Percentiles rank a stretch among this genome's conserved stretches.
phyloP scores from a whole-genome alignment of 345 rosid species.

The Isatis tinctoria region DNA sequence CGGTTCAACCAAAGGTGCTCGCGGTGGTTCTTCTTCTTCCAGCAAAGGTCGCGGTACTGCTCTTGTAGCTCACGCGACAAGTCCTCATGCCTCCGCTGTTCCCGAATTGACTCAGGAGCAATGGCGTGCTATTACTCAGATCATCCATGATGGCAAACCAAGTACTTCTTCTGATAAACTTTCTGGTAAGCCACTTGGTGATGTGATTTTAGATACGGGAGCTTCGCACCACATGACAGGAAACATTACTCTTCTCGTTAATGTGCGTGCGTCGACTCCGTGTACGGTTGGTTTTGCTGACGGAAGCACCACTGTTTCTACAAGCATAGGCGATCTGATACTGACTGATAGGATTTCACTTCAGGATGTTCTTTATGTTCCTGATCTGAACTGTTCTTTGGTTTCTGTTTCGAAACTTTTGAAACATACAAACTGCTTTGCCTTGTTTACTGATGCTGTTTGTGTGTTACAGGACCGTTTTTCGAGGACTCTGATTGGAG shows the following conservation, averaged over 20 bases:
- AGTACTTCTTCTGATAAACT: neutral
- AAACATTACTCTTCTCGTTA: rapidly evolving
- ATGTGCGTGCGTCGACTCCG: too few relatives aligned
- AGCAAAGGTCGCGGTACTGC: too few relatives aligned
- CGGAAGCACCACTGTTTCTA: rapidly evolving
- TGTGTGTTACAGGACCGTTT: neutral
- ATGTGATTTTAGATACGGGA: neutral
- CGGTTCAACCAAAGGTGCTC: neutral
- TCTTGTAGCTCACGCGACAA: too few relatives aligned
- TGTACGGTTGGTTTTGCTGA: too few relatives aligned
- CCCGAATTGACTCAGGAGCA: too few relatives aligned
- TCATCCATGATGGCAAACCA: too few relatives aligned
- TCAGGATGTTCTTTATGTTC: neutral
- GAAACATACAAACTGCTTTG: neutral
- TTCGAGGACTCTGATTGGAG: neutral
- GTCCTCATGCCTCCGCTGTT: too few relatives aligned
- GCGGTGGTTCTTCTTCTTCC: too few relatives aligned
- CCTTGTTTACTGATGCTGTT: neutral
- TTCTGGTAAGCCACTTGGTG: neutral
- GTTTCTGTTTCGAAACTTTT: neutral
- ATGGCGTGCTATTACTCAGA: too few relatives aligned
- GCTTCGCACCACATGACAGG: neutral
- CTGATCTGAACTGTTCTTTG: neutral
- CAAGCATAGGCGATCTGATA: neutral
- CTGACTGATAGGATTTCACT: neutral